phyloP scores from a whole-genome alignment of 495 filamentous ascomycete species.

The Rhizodiscina lignyota region DNA sequence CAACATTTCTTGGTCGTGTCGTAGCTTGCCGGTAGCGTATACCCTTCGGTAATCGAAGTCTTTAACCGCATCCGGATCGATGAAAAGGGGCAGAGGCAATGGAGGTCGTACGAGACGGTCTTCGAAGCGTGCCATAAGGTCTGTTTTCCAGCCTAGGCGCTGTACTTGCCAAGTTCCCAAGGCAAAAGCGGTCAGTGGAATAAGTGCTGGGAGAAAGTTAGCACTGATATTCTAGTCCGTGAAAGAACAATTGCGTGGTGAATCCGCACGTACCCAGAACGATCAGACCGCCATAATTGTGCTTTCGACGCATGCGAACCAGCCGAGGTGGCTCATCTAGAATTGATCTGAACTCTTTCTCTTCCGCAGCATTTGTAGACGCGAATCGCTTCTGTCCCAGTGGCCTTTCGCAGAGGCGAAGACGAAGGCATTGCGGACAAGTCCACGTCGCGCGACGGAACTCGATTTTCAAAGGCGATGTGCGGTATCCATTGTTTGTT shows the following conservation, averaged over 20 bases:
- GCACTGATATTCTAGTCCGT: not conserved
- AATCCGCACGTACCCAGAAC: constrained; percentile 1
- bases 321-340: constrained; percentile 1
- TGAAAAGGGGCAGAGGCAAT: constrained; percentile 63
- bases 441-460: no score
- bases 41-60: constrained; percentile 92
- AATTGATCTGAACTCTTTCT: not conserved
- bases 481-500: no score
- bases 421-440: no score
- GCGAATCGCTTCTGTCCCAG: no score
- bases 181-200: constrained; percentile 77
- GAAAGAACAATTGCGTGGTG: not conserved
- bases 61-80: constrained; percentile 61
- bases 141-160: constrained; percentile 82
- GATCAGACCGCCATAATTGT: not conserved
- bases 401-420: no score
- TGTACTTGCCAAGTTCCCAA: constrained; percentile 95
- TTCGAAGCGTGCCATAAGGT: constrained; percentile 74
- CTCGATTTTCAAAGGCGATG: no score
- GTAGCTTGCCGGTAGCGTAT: constrained; percentile 50
- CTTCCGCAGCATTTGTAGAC: constrained; percentile 1
- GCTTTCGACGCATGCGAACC: constrained; percentile 1
- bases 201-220: constrained; percentile 41
- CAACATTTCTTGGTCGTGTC: constrained; percentile 91
- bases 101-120: constrained; percentile 77